Base-by-base conservation (phyloP, 352 stramenopile genomes). In the Pythium brassicae region DNA sequence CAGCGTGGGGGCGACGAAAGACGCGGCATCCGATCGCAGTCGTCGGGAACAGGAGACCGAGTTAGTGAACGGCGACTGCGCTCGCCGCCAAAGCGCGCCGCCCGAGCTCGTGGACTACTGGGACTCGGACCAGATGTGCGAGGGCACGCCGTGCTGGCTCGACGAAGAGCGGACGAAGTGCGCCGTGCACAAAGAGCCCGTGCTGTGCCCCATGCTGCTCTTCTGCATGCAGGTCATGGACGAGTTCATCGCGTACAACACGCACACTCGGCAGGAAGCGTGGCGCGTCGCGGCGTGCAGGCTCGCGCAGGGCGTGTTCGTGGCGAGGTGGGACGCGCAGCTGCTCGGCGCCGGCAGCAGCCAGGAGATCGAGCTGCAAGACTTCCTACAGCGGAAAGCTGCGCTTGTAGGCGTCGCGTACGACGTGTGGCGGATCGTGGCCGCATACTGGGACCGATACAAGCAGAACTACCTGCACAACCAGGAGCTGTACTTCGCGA, bases 161-260 rank as follows among this genome's bases (percentile, higher is more conserved):
- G 62, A 61, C 22, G 62, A 48, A 29, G 59, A 77, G 42, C 51
- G 69, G 12, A 32, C 59, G 8, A 66, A 47, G n/a, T 93, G 81
- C 40, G 42, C 51, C 17, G 58, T 90, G 12, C 79, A 91, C 44
- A 27, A 17, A 0, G 52, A 65, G 6, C n/a, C 55, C 1, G 66
- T 82, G 15, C 57, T 43, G 25, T 66, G 78, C 20, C 82, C 84
- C 2, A 84, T 89, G 66, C 52, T 94, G 53, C 62, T 91, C 12
- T 91, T 92, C 51, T 87, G 74, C 34, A 61, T 92, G 15, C 82
- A 92, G 59, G 73, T 67, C 25, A 53, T 92, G 25, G 78, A 94
- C 61, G 74, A 92, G 57, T 89, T 86, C 54, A 74, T 94, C 42
- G 65, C 72, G 2, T 65, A 55, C 20, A 63, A 69, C 45, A 56